These are phyloP conservation scores for Phytopythium delawarense DNA, from an alignment of 352 stramenopile species.

Conservation along the genomic window DNA sequence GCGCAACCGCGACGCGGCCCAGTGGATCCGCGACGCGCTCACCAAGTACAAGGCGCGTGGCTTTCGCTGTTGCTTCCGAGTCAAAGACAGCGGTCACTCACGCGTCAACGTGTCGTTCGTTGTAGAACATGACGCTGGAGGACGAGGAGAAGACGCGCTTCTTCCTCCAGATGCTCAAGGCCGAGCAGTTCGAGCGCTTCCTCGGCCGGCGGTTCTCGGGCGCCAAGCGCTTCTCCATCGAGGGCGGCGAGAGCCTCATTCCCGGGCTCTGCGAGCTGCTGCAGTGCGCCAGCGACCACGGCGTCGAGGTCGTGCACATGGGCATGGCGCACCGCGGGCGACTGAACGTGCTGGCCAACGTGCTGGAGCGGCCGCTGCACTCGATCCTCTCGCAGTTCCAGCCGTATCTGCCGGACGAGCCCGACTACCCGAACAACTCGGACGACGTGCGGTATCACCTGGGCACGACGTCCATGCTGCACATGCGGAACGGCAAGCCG, in stretches of 20 bases:
- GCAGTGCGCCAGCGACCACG: constrained; percentile 92
- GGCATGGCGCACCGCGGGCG: constrained; percentile 98
- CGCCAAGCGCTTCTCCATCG: constrained; percentile 98
- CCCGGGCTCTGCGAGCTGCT: constrained; percentile 95
- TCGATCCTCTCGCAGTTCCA: constrained; percentile 92
- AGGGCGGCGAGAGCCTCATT: constrained; percentile 96
- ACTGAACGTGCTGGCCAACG: constrained; percentile 98
- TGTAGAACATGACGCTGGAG: constrained; percentile 40
- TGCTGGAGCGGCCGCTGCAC: constrained; percentile 96
- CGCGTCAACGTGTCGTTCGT: no score
- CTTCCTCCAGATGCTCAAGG: constrained; percentile 92
- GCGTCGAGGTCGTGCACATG: constrained; percentile 97
- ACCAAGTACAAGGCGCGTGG: constrained; percentile 60
- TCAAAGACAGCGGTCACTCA: no score
- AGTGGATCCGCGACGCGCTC: constrained; percentile 75
- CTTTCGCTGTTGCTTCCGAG: no score
- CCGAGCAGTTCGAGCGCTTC: constrained; percentile 98
- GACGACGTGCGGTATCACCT: constrained; percentile 89
- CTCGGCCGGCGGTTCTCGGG: constrained; percentile 91
- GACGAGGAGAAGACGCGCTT: constrained; percentile 93
- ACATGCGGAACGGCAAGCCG: constrained; percentile 56
- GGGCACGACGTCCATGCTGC: constrained; percentile 67
- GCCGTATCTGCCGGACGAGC: constrained; percentile 79
- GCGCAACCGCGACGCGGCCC: constrained; percentile 84
- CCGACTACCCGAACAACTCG: constrained; percentile 84